Base-by-base conservation (phyloP, 2,329 filamentous ascomycete genomes). In the Penicillium concentricum region DNA sequence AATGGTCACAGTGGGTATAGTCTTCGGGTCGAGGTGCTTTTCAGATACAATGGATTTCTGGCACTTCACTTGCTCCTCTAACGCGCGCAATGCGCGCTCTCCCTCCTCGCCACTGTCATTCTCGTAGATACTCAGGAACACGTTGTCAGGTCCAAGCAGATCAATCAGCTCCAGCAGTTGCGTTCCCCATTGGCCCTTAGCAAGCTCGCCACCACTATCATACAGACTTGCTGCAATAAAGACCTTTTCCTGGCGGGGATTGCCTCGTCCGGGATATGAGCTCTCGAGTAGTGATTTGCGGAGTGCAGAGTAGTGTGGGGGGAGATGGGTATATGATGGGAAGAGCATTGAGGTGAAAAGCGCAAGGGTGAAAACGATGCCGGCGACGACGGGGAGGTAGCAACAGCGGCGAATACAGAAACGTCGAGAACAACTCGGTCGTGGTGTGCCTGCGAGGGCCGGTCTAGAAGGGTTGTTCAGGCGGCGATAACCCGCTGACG, bases 141-240 rank as follows among this genome's bases (percentile, higher is more conserved):
- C 84, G 65, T 90, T 88, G 35, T 87, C 77, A 15, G 81, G 79
- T 0, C 89, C 89, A 37, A 92, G 77, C 30, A 89, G 69, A 47
- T 88, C 78, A 32, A 91, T 81, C 52, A 92, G 72, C 20, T 84
- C 76, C 39, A 87, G 68, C 0, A 92, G 69, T 24, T 81, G 79
- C 57, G 80, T 69, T 0, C 85, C 87, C 88, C 88, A 92, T 28
- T 78, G 75, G 1, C 88, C 87, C 7, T 78, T 74, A 0, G 87
- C 82, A 20, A 91, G 74, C 3, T 80, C 75, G 1, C 86, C 87
- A 7, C 78, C 77, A 20, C 79, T 76, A 65, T 91, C 87, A 63
- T 88, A 88, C 52, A 92, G 79, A 65, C 86, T 89, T 16, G 88
- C 84, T 1, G 86, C 86, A 50, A 92, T 88, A 67, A 88, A 91